A percentile compares a stretch with the other conserved stretches of the same genome.
These are phyloP conservation scores for Schwanniomyces polymorphus DNA, from an alignment of 805 yeast species.

Conservation along the genomic window DNA sequence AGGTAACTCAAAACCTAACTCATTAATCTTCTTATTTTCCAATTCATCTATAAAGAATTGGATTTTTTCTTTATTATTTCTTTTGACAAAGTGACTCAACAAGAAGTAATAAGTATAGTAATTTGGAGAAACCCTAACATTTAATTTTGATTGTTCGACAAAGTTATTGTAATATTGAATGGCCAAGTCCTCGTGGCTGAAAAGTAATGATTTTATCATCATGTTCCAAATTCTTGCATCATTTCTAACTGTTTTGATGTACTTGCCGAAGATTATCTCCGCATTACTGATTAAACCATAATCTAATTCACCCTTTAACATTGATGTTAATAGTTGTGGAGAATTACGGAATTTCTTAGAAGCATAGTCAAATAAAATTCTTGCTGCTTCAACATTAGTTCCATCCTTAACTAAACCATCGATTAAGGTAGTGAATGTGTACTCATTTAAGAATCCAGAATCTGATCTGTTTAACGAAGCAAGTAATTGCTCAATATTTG, in stretches of 20 bases:
- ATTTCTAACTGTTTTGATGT: constrained; percentile 30
- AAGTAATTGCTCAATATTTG: constrained; percentile 42
- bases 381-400: constrained; percentile 51
- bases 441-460: constrained; percentile 28
- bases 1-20: constrained; percentile 44
- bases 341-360: constrained; percentile 29
- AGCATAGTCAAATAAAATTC: constrained; percentile 46
- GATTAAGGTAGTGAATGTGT: constrained; percentile 52
- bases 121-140: constrained; percentile 38
- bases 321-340: constrained; percentile 41
- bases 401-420: constrained; percentile 52
- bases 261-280: constrained; percentile 31
- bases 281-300: constrained; percentile 35
- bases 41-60: constrained; percentile 41
- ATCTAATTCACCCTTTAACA: constrained; percentile 48
- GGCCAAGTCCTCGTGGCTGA: constrained; percentile 38
- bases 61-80: constrained; percentile 28
- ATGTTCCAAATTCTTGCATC: constrained; percentile 45
- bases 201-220: constrained; percentile 32
- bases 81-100: constrained; percentile 35
- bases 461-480: constrained; percentile 34
- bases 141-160: constrained; percentile 18
- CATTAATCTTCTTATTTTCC: constrained; percentile 20
- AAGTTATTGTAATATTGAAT: constrained; percentile 38
- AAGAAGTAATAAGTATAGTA: constrained; percentile 50